Evolutionary conservation across 371 early-diverging fungal species (phyloP).

Genomic region (Synchytrium microbalum): DNA sequence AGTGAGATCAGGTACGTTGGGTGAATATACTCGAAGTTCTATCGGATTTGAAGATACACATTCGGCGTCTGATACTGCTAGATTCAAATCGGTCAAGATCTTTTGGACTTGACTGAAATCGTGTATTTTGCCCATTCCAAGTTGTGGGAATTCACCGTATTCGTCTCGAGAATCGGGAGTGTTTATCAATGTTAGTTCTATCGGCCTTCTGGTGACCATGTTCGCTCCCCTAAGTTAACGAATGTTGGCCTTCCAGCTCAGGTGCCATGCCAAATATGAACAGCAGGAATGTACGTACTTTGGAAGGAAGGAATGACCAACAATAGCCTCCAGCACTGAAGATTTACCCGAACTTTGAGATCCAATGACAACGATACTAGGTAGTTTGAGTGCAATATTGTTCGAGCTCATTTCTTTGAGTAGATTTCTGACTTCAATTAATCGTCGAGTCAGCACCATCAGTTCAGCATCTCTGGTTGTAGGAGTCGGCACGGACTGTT

Average conservation of each 20-base stretch:
- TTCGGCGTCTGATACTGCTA: constrained; percentile 86
- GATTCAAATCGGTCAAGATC: constrained; percentile 82
- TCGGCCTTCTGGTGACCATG: constrained; percentile 98
- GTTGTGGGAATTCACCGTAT: constrained; percentile 90
- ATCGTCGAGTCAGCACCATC: constrained; percentile 81
- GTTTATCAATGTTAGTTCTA: constrained; percentile 94
- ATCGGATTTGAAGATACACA: constrained; percentile 92
- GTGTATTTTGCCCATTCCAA: constrained; percentile 78
- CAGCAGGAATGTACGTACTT: constrained; percentile 73
- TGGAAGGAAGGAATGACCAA: constrained; percentile 96
- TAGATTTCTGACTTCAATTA: constrained; percentile 89
- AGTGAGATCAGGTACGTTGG: constrained; percentile 92
- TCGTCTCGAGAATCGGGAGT: constrained; percentile 78
- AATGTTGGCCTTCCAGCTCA: too few relatives aligned
- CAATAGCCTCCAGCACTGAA: constrained; percentile 98
- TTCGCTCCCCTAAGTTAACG: constrained; percentile 84
- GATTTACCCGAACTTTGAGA: constrained; percentile 98
- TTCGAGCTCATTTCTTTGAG: constrained; percentile 64
- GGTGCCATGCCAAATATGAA: too few relatives aligned
- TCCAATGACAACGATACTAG: constrained; percentile 97
- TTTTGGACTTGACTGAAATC: constrained; percentile 84
- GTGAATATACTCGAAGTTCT: constrained; percentile 86
- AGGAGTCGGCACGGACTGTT: constrained; percentile 7
- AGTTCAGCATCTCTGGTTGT: constrained; percentile 43
- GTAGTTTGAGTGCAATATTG: constrained; percentile 44